Base-by-base conservation (phyloP, 768 basidiomycete genomes). In the Clavulina sp. region DNA sequence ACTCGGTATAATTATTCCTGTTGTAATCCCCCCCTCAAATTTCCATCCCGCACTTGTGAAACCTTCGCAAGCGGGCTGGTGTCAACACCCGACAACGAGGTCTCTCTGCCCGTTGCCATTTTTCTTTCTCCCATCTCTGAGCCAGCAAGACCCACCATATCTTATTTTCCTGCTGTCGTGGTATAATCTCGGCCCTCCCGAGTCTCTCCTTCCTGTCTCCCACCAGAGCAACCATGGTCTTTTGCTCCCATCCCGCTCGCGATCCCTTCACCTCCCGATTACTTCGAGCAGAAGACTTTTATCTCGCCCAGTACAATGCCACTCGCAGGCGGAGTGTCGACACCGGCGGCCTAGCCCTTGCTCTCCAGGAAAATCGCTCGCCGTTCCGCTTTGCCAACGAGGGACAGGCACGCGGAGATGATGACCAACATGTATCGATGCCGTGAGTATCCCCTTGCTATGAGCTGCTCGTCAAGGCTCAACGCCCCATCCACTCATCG, bases 321-420 rank as follows among this genome's bases (percentile, higher is more conserved):
- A 49, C 31, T 16, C 48, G 48, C 28, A 29, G 89, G 50, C 70
- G 84, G 44, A 89, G 84, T 62, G 87, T 91, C 52, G 91, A 96
- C 65, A 74, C 86, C 40, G 91, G 91, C 9, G 91, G 89, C 30
- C 73, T 96, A 53, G 77, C 80, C 52, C 78, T 88, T 47, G 87
- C 88, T 0, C 74, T 84, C 44, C 58, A 61, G 43, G 32, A 50
- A 49, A 26, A 56, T 50, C 76, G 74, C 40, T 68, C 74, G 54
- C n/a, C n/a, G n/a, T n/a, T n/a, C n/a, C n/a, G n/a, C n/a, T n/a
- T n/a, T n/a, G n/a, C 43, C 24, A 81, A 84, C 26, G 74, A 77
- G 59, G 82, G 82, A 33, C 82, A 84, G 81, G 72, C 78, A 36
- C 70, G 75, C 40, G 69, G 74, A 70, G 73, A 73, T 46, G 68